These are phyloP conservation scores for Daedaleopsis sinensis DNA, from an alignment of 768 basidiomycete genomes.

Conservation along the genomic window DNA sequence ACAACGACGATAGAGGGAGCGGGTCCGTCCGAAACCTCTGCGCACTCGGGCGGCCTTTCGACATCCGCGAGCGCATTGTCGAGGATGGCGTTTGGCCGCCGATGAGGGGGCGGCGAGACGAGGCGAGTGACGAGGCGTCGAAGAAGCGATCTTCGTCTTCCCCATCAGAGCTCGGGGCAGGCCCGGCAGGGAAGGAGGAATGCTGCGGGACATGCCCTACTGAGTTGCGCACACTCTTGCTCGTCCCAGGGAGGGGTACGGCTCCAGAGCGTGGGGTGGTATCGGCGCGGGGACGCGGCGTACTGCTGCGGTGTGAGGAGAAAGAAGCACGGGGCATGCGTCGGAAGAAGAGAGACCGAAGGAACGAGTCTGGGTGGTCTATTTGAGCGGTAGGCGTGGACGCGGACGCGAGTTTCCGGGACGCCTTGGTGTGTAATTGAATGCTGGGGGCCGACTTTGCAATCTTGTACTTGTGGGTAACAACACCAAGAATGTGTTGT, in stretches of 20 bases:
- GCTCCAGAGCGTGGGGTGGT: constrained; percentile 19
- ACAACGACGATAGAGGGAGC: constrained; percentile 17
- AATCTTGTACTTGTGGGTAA: constrained; percentile 61
- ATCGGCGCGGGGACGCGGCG: constrained; percentile 18
- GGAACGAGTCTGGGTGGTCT: constrained; percentile 22
- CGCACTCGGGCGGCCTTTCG: constrained; percentile 13
- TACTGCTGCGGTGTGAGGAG: constrained; percentile 13
- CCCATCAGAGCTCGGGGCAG: constrained; percentile 17
- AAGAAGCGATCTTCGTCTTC: constrained; percentile 23
- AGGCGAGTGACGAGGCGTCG: constrained; percentile 27
- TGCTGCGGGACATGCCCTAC: constrained; percentile 15
- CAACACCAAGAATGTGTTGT: constrained; percentile 58
- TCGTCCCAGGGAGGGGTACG: constrained; percentile 1
- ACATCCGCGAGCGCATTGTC: constrained; percentile 25
- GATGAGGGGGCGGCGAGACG: constrained; percentile 25
- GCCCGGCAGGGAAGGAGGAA: constrained; percentile 22
- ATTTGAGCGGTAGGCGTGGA: constrained; percentile 27
- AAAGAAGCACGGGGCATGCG: constrained; percentile 13
- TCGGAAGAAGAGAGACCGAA: constrained; percentile 30
- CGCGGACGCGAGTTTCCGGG: constrained; percentile 7
- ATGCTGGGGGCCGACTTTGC: constrained; percentile 18
- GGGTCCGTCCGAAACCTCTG: constrained; percentile 21
- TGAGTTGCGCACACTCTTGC: constrained; percentile 2
- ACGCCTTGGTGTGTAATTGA: constrained; percentile 28
- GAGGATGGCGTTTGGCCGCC: constrained; percentile 19